These are phyloP conservation scores for Cyberlindnera petersonii DNA, from an alignment of 805 yeast species.

Conservation along the genomic window DNA sequence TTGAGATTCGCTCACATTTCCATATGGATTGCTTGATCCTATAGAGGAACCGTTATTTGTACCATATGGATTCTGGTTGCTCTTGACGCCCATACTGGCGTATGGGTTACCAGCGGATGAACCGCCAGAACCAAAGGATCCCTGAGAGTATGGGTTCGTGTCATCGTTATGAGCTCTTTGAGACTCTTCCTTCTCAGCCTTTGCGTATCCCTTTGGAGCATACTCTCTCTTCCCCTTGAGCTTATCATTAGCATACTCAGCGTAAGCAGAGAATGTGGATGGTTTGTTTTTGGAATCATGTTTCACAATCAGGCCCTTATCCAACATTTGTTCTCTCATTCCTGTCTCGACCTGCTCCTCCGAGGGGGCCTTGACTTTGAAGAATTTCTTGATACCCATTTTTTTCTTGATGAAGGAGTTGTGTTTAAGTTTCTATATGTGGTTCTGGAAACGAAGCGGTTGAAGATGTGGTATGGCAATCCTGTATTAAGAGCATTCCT, in stretches of 20 bases:
- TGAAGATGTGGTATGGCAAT: too few species aligned
- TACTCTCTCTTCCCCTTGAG: constrained; percentile 30
- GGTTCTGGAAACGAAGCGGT: too few species aligned
- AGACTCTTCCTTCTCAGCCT: constrained; percentile 23
- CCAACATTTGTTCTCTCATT: constrained; percentile 38
- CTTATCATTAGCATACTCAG: constrained; percentile 41
- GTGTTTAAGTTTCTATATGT: too few species aligned
- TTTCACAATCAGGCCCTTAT: constrained; percentile 41
- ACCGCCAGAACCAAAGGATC: background rate
- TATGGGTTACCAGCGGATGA: constrained; percentile 16
- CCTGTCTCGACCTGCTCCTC: constrained; percentile 40
- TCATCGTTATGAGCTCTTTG: constrained; percentile 5
- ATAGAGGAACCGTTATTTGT: background rate
- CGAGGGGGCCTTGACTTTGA: constrained; percentile 42
- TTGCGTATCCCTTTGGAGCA: constrained; percentile 39
- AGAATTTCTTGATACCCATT: constrained; percentile 49
- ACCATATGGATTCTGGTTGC: constrained; percentile 9
- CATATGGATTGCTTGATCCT: constrained; percentile 5
- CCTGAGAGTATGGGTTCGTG: constrained; percentile 6
- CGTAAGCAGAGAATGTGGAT: constrained; percentile 45
- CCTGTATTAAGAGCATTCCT: too few species aligned
- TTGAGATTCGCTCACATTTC: background rate
- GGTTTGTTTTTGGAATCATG: constrained; percentile 30
- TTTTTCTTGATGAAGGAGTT: too few species aligned
- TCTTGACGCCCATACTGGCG: constrained; percentile 6